Evolutionary conservation across 1,284 basidiomycete species (phyloP).

Genomic region (Cutaneotrichosporon cyanovorans): DNA sequence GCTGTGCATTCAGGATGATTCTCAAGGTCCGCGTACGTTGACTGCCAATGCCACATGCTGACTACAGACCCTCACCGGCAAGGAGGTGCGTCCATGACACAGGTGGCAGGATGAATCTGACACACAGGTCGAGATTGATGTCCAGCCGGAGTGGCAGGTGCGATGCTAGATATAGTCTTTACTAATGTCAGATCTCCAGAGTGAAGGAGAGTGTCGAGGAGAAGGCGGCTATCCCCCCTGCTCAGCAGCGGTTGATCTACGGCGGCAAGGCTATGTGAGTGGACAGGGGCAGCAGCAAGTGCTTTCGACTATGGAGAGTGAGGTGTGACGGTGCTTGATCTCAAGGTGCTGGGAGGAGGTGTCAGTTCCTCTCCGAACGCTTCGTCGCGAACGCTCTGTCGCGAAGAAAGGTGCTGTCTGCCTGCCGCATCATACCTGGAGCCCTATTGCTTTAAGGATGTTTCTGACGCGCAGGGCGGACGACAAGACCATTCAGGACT

Average conservation of each 20-base stretch:
- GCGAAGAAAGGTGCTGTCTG: too few relatives aligned
- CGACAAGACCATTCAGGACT: slow-evolving; percentile 78
- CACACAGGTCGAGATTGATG: slow-evolving; percentile 67
- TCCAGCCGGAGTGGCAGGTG: slow-evolving; percentile 84
- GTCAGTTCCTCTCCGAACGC: too few relatives aligned
- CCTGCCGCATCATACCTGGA: too few relatives aligned
- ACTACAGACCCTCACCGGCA: slow-evolving; percentile 37
- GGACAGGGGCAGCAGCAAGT: too few relatives aligned
- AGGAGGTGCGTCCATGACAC: slow-evolving; percentile 26
- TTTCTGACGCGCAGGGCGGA: slow-evolving; percentile 53
- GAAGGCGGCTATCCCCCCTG: slow-evolving; percentile 96
- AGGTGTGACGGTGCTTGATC: too few relatives aligned
- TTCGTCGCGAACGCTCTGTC: too few relatives aligned
- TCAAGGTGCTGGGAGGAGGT: too few relatives aligned
- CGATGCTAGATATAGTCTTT: slow-evolving; percentile 21
- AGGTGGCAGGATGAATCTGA: not conserved
- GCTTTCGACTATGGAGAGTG: too few relatives aligned
- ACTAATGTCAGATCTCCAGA: slow-evolving; percentile 62
- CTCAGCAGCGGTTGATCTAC: slow-evolving; percentile 92
- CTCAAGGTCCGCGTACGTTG: slow-evolving; percentile 44
- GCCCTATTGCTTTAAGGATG: too few relatives aligned
- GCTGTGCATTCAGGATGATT: slow-evolving; percentile 28
- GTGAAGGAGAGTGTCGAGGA: slow-evolving; percentile 99
- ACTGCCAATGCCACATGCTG: slow-evolving; percentile 3
- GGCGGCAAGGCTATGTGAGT: slow-evolving; percentile 90